Percentiles rank a stretch among this genome's conserved stretches.
Evolutionary conservation across 305 asterid species (phyloP).

Genomic region (Rubia peregrina): DNA sequence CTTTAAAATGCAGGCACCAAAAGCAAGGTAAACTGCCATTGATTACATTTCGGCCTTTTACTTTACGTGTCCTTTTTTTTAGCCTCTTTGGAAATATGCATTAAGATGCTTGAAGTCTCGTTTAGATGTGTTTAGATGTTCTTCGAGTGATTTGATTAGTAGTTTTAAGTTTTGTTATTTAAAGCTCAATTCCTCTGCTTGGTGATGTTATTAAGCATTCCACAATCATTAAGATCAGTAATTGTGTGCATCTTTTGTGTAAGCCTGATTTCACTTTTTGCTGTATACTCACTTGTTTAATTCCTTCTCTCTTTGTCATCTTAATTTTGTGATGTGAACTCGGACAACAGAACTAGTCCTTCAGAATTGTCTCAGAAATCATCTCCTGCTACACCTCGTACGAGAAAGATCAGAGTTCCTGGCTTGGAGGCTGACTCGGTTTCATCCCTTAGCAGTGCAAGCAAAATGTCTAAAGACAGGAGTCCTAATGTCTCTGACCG

Average conservation of each 20-base stretch:
- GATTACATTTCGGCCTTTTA: constrained; percentile 4
- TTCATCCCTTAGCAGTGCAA: constrained; percentile 44
- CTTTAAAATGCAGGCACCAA: constrained; percentile 66
- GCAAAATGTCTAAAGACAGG: constrained; percentile 52
- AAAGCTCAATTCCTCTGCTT: not conserved
- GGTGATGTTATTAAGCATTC: not conserved
- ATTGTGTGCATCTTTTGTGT: not conserved
- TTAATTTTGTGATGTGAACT: not conserved
- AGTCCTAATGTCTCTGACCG: constrained; percentile 61
- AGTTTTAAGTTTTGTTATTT: not conserved
- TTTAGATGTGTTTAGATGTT: not conserved
- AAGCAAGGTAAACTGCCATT: constrained; percentile 45
- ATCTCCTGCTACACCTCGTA: constrained; percentile 45
- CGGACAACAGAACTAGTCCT: constrained; percentile 42
- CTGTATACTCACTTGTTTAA: not conserved
- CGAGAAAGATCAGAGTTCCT: constrained; percentile 48
- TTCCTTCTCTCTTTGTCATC: not conserved
- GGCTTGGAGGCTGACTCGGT: constrained; percentile 41
- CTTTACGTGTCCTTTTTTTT: constrained; percentile 4
- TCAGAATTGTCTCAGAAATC: constrained; percentile 57
- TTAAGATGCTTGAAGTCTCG: not conserved
- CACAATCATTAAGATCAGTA: no score
- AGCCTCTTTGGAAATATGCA: not conserved
- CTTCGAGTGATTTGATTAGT: not conserved
- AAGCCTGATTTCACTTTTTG: not conserved